phyloP scores from a whole-genome alignment of 2,329 filamentous ascomycete genomes.

The Aspergillus texensis region DNA sequence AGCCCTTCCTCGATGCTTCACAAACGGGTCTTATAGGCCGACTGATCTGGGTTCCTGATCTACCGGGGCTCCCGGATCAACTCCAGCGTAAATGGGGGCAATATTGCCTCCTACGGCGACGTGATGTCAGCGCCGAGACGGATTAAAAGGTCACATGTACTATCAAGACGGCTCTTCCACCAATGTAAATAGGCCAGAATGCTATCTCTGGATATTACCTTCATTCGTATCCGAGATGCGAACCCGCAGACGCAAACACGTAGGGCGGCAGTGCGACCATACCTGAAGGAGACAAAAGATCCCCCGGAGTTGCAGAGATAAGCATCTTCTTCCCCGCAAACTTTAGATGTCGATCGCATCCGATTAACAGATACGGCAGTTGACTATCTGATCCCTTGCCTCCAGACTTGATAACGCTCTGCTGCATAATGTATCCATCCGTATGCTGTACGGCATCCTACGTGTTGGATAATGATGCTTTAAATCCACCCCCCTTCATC shows the following conservation, averaged over 20 bases:
- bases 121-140: constrained; percentile 1
- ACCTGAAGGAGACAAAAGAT: constrained; percentile 42
- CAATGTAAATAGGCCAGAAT: constrained; percentile 13
- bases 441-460: background rate
- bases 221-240: constrained; percentile 22
- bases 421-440: background rate
- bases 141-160: background rate
- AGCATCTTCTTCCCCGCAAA: constrained; percentile 11
- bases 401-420: background rate
- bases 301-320: constrained; percentile 21
- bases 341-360: constrained; percentile 26
- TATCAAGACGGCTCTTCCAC: background rate
- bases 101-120: constrained; percentile 77
- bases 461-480: background rate
- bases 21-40: constrained; percentile 74
- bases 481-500: background rate
- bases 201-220: constrained; percentile 10
- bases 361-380: constrained; percentile 31
- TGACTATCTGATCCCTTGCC: background rate
- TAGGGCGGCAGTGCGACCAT: constrained; percentile 24
- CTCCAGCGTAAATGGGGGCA: constrained; percentile 79
- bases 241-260: constrained; percentile 1
- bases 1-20: constrained; percentile 77
- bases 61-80: constrained; percentile 67
- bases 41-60: constrained; percentile 78